Conservation (phyloP, 805 yeast species). For the Debaryomyces maramus region DNA sequence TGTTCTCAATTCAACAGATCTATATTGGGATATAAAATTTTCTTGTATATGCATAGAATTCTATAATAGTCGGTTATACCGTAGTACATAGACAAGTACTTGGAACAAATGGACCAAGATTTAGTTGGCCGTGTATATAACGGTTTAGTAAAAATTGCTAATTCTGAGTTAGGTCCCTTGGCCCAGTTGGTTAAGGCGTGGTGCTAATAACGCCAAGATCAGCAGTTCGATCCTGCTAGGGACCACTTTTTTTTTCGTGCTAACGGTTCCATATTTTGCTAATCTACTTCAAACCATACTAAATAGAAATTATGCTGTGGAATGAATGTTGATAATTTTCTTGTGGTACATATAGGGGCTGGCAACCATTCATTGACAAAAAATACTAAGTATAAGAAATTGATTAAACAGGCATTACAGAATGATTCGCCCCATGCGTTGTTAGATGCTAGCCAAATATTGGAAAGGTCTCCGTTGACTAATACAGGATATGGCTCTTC, state of each 20-base stretch:
- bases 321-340: neutral
- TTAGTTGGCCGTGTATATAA: too few species aligned
- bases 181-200: constrained; percentile 57
- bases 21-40: too few species aligned
- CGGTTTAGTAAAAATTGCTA: neutral
- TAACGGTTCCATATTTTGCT: neutral
- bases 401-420: constrained; percentile 28
- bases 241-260: constrained; percentile 48
- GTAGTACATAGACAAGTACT: too few species aligned
- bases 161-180: constrained; percentile 40
- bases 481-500: constrained; percentile 54
- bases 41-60: too few species aligned
- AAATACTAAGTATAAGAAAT: constrained; percentile 21
- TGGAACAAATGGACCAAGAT: too few species aligned
- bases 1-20: too few species aligned
- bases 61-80: too few species aligned
- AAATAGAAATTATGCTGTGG: too few species aligned
- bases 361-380: constrained; percentile 40
- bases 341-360: constrained; percentile 52
- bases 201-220: constrained; percentile 63
- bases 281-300: too few species aligned
- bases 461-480: constrained; percentile 43
- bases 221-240: constrained; percentile 89
- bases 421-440: constrained; percentile 3
- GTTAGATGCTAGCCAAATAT: constrained; percentile 15